Base-by-base conservation (phyloP, 345 rosid genomes). In the Euclidium syriacum region DNA sequence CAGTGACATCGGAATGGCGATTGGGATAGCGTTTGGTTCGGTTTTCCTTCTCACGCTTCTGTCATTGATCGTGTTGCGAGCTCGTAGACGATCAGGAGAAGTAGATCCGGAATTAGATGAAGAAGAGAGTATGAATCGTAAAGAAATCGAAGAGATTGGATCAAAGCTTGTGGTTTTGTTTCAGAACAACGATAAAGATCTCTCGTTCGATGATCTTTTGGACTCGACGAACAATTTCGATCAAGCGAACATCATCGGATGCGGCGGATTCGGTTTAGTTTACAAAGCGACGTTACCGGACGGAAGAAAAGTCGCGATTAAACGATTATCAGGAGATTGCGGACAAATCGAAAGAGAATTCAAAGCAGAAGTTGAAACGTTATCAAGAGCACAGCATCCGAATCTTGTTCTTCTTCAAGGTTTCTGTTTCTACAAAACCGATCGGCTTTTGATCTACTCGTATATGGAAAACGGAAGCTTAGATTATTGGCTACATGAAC, bases 401-500 rank as follows among this genome's bases (percentile, higher is more conserved):
- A 90, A 90, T 67, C 95, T 90, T 47, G 97, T 90, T 52, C 85
- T 68, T 18, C 87, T 90, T 36, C 82, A 82, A 62, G 97, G 97
- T 2, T 90, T 81, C 68, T 85, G 97, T 77, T 73, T 75, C 67
- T 74, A 82, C 52, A 71, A 42, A 46, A 78, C 62, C 11, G 86
- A 73, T 52, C 62, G 87, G 71, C 81, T 90, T 64, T 76, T 90
- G 27, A 90, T 90, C 70, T 90, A 90, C 53, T 90, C 97, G 3
- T 90, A 73, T 75, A 90, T 90, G 95, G 95, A 83, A 67, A 90
- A 90, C 49, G 77, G 95, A 52, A 90, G 97, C 78, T 80, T 90
- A 75, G 97, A 90, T 69, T 90, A 85, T 47, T 90, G 97, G 97
- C 63, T 90, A 46, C 97, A 90, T 57, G 95, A 90, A 64, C 83